Evolutionary conservation across 2,329 filamentous ascomycete species (phyloP), one percentile per base, ranked within the genome.

Genomic region (Ascochyta fabae): DNA sequence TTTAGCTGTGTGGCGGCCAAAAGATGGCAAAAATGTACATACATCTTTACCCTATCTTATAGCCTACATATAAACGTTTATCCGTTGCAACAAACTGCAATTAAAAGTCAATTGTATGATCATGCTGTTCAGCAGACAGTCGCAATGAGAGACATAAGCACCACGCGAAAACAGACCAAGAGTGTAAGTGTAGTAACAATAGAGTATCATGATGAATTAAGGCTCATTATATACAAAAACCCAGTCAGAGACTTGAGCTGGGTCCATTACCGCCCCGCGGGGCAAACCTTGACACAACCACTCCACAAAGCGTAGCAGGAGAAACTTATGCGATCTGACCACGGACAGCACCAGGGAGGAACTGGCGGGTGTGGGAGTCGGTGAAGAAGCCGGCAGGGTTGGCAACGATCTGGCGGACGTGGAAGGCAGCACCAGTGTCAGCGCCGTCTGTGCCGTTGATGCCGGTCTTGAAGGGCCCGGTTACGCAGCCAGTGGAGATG

Each of bases 321-420:
- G 6, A 22, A 3, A 10, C 19, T 38, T 48, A 56, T 47, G 46
- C 42, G 24, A 56, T 42, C 59, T 85, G 83, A 7, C 81, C 83
- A 52, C 83, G 75, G 31, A 83, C 78, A 46, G 81, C 83, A 55
- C 83, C 83, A 27, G 80, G 77, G 7, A 80, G 70, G 31, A 78
- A 82, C 24, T 77, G 66, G 59, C 69, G 77, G 6, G 82, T 82
- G 71, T 85, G 83, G 1, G 79, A 75, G 62, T 85, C 83, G 34
- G 81, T 77, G 65, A 84, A 84, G 77, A 84, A 85, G 12, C 63
- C 75, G 6, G 61, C 57, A 0, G 83, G 82, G 64, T 84, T 78
- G 31, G 71, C 70, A 69, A 84, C 81, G 45, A 85, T 84, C 73
- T 81, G 71, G 35, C 65, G 64, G 36, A 86, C 77, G 19, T 75